These are phyloP conservation scores for Ambrosia trifida DNA, from an alignment of 129 eudicot genomes.

Conservation along the genomic window DNA sequence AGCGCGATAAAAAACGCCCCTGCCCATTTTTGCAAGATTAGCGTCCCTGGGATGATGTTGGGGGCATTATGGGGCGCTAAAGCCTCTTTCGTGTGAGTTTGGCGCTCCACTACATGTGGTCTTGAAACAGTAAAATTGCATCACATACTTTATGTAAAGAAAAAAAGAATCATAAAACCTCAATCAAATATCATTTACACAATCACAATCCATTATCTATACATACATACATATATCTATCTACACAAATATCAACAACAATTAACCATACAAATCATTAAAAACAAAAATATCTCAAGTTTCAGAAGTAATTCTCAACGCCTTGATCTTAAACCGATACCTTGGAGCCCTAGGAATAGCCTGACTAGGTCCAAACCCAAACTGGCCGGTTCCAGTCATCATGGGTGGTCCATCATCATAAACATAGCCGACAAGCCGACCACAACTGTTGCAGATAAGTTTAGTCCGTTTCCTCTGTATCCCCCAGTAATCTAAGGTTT, in stretches of 20 bases:
- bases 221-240: neutral
- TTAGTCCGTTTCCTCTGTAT: slow-evolving; percentile 80
- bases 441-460: slow-evolving; percentile 70
- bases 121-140: too few relatives aligned
- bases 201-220: neutral
- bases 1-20: too few relatives aligned
- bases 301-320: slow-evolving; percentile 50
- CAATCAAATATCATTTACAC: neutral
- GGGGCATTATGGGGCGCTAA: too few relatives aligned
- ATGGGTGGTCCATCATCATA: slow-evolving; percentile 91
- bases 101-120: too few relatives aligned
- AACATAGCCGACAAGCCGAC: slow-evolving; percentile 54
- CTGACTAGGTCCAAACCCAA: slow-evolving; percentile 91
- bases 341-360: slow-evolving; percentile 87
- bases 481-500: slow-evolving; percentile 91
- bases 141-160: too few relatives aligned
- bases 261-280: slow-evolving; percentile 14
- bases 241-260: slow-evolving; percentile 5
- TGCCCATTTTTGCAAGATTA: too few relatives aligned
- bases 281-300: slow-evolving; percentile 36
- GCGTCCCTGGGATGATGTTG: too few relatives aligned
- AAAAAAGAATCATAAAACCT: neutral
- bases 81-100: too few relatives aligned
- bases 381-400: slow-evolving; percentile 72
- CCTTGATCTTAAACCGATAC: slow-evolving; percentile 73